Conservation (phyloP, 305 asterid genomes). For the Salvia sclarea region DNA sequence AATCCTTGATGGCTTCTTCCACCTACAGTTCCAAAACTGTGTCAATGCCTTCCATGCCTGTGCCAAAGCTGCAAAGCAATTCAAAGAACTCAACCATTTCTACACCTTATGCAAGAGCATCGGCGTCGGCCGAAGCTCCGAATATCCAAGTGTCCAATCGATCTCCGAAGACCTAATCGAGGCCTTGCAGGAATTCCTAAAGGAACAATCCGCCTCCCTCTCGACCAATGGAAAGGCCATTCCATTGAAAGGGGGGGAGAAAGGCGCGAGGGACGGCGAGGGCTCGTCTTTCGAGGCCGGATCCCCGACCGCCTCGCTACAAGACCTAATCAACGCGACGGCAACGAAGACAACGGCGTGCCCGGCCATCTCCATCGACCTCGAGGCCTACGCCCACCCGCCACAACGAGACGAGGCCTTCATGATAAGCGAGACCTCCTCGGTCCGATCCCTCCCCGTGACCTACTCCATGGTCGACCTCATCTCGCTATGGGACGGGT, state of each 20-base stretch:
- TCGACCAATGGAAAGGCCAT: conserved; percentile 40
- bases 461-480: conserved; percentile 59
- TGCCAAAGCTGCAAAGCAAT: conserved; percentile 61
- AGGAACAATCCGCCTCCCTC: conserved; percentile 64
- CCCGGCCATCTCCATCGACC: conserved; percentile 59
- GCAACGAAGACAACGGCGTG: conserved; percentile 35
- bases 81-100: conserved; percentile 59
- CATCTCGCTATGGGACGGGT: conserved; percentile 55
- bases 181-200: conserved; percentile 66
- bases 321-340: conserved; percentile 67
- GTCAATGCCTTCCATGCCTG: conserved; percentile 59
- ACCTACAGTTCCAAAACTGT: conserved; percentile 58
- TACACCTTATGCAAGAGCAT: conserved; percentile 56
- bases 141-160: conserved; percentile 64
- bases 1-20: conserved; percentile 66
- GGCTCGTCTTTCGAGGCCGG: conserved; percentile 38
- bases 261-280: conserved; percentile 17
- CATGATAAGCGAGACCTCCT: conserved; percentile 43
- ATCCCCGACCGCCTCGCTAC: conserved; percentile 49
- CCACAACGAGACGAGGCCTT: conserved; percentile 42
- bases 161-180: conserved; percentile 66
- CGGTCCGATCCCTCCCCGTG: conserved; percentile 56
- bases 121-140: conserved; percentile 64
- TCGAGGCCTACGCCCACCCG: conserved; percentile 52
- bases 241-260: not conserved